phyloP scores from a whole-genome alignment of 768 basidiomycete species.

The Heimioporus sp. region DNA sequence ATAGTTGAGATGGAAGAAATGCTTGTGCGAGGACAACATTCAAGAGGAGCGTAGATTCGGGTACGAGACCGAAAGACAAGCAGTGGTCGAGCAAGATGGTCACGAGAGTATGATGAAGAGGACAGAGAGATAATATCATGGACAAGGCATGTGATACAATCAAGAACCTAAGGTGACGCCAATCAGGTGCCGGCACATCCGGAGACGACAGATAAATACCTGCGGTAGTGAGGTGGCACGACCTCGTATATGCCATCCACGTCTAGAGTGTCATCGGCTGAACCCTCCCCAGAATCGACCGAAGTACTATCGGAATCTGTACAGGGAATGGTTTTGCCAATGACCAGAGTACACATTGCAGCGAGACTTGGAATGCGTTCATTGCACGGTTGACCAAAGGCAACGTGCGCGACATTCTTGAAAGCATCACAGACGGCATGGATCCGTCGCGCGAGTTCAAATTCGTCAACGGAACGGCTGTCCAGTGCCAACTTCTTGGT shows the following conservation, averaged over 20 bases:
- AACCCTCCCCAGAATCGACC: slow-evolving; percentile 21
- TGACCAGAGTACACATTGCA: slow-evolving; percentile 43
- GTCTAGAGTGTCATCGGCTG: slow-evolving; percentile 21
- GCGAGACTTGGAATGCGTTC: slow-evolving; percentile 38
- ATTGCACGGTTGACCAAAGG: slow-evolving; percentile 17
- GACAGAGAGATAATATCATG: slow-evolving; percentile 44
- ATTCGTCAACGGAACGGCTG: slow-evolving; percentile 31
- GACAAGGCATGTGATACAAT: slow-evolving; percentile 53
- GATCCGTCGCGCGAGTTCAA: slow-evolving; percentile 46
- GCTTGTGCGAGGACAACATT: slow-evolving; percentile 40
- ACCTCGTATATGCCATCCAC: slow-evolving; percentile 47
- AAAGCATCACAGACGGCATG: slow-evolving; percentile 58
- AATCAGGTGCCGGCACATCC: slow-evolving; percentile 10
- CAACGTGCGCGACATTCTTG: slow-evolving; percentile 45
- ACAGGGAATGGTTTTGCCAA: slow-evolving; percentile 46
- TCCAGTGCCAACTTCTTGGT: slow-evolving; percentile 35
- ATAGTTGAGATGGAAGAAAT: slow-evolving; percentile 26
- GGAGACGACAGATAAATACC: slow-evolving; percentile 33
- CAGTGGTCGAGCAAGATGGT: slow-evolving; percentile 50
- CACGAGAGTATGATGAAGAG: slow-evolving; percentile 48
- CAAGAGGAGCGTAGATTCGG: slow-evolving; percentile 45
- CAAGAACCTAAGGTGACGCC: slow-evolving; percentile 36
- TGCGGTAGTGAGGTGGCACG: slow-evolving; percentile 50
- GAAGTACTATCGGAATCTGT: slow-evolving; percentile 9
- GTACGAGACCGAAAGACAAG: slow-evolving; percentile 39